Percentiles rank a stretch among this genome's conserved stretches.
Evolutionary conservation across 768 basidiomycete species (phyloP).

Genomic region (Tephrocybe sp.): DNA sequence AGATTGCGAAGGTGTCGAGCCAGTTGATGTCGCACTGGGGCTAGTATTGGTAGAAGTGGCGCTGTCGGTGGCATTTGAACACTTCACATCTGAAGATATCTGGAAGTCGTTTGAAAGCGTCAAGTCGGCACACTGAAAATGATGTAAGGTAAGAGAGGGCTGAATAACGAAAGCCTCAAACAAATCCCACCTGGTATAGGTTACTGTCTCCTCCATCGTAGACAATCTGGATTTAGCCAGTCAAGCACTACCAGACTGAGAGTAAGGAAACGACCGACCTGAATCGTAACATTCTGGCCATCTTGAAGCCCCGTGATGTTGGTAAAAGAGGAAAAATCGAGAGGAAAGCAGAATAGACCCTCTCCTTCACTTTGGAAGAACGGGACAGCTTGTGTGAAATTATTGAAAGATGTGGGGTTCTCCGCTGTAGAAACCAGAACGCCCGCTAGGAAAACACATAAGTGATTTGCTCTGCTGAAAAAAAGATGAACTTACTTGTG

Average conservation of each 20-base stretch:
- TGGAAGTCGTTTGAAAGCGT: conserved; percentile 55
- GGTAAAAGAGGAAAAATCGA: conserved; percentile 51
- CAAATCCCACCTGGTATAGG: conserved; percentile 60
- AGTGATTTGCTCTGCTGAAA: not conserved
- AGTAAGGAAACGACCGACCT: conserved; percentile 28
- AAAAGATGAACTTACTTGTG: conserved; percentile 43
- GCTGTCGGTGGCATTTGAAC: conserved; percentile 31
- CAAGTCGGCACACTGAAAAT: conserved; percentile 71
- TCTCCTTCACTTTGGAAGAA: conserved; percentile 52
- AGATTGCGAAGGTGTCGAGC: not conserved
- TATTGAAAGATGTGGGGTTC: conserved; percentile 47
- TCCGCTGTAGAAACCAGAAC: conserved; percentile 52
- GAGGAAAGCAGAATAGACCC: conserved; percentile 65
- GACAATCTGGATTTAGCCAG: conserved; percentile 33
- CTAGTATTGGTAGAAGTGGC: no score
- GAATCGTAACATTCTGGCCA: conserved; percentile 74
- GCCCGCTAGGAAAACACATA: conserved; percentile 35
- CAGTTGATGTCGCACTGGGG: conserved; percentile 15
- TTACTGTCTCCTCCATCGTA: conserved; percentile 70
- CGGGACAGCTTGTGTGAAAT: conserved; percentile 55
- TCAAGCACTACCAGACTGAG: not conserved
- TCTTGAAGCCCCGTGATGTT: conserved; percentile 49
- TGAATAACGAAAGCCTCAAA: conserved; percentile 5
- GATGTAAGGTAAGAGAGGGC: conserved; percentile 3
- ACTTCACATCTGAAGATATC: conserved; percentile 42